Conservation (phyloP, 352 stramenopile genomes). For the Thalassiosira livingstoniorum region DNA sequence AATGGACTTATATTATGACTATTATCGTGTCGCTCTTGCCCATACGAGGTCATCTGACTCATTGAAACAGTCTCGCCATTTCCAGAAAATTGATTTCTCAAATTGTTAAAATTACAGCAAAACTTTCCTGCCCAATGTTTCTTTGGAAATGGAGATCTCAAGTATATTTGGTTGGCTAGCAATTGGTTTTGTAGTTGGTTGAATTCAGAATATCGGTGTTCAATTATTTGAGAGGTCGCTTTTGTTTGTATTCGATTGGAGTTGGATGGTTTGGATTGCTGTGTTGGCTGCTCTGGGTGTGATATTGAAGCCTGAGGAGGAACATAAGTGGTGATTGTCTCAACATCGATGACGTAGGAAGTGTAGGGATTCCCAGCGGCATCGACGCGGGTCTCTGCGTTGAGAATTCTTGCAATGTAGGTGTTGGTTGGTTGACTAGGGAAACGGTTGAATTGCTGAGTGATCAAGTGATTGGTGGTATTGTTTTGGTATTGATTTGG, state of each 20-base stretch:
- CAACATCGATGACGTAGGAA: constrained; percentile 63
- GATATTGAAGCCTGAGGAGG: constrained; percentile 4
- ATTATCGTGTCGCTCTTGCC: no score
- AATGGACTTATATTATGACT: no score
- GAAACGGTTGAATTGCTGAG: not conserved
- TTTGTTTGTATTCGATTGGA: constrained; percentile 7
- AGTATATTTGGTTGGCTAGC: constrained; percentile 34
- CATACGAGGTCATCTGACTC: no score
- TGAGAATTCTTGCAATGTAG: constrained; percentile 24
- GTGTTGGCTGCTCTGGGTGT: not conserved
- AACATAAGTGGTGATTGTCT: constrained; percentile 11
- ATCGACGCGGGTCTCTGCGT: constrained; percentile 57
- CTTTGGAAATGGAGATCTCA: constrained; percentile 56
- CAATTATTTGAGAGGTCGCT: constrained; percentile 25
- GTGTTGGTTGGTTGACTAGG: constrained; percentile 5
- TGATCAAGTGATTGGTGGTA: not conserved
- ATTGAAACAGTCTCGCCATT: no score
- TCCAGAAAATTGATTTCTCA: no score
- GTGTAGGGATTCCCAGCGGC: constrained; percentile 53
- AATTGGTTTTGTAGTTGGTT: constrained; percentile 60
- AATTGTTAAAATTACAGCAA: constrained; percentile 22
- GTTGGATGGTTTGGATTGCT: constrained; percentile 10
- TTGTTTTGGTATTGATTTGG: no score
- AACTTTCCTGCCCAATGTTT: constrained; percentile 57
- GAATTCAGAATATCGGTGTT: constrained; percentile 79